Evolutionary conservation across 2,329 filamentous ascomycete genomes (phyloP), one percentile per base, ranked within the genome.

Genomic region (Nemania serpens): DNA sequence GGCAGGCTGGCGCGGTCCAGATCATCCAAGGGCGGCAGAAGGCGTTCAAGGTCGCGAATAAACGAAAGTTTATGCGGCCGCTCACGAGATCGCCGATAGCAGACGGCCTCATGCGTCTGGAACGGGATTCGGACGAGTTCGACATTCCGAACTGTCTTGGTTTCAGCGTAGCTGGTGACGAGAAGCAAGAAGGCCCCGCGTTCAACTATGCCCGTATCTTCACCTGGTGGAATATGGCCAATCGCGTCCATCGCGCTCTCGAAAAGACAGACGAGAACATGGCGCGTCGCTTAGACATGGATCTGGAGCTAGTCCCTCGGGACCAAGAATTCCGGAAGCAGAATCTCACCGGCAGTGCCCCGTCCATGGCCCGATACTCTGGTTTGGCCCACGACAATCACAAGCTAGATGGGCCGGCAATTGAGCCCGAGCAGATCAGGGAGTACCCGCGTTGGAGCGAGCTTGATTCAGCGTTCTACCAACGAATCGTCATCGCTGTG

Each of bases 141-240:
- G 20, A 18, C 6, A 54, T 62, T 20, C 60, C 60, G 22, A 52
- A 62, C 25, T 65, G 60, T 20, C 52, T 65, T 4, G 63, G 63
- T 39, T 66, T 66, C 22, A 58, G 51, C n/a, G 54, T 66, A 18
- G 58, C 47, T 5, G 61, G 63, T 42, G 59, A 63, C 12, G 64
- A 67, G 43, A 64, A 60, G 22, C 65, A 67, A 39, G 61, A 65
- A 29, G 65, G 65, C 3, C 64, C 65, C 1, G 55, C 62, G 6
- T 67, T 66, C 39, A 67, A 67, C 52, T 67, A 64, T 15, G 65
- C 65, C 1, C 61, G 65, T 9, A 47, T 62, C 1, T 61, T 67
- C 55, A 62, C 65, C 11, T 67, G 65, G 65, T 62, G 64, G 54
- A 60, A 67, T 22, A 51, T 67, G 47, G 56, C 65, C 2, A 62